phyloP scores from a whole-genome alignment of 257 asterid species.

The Gentiana macrophylla region DNA sequence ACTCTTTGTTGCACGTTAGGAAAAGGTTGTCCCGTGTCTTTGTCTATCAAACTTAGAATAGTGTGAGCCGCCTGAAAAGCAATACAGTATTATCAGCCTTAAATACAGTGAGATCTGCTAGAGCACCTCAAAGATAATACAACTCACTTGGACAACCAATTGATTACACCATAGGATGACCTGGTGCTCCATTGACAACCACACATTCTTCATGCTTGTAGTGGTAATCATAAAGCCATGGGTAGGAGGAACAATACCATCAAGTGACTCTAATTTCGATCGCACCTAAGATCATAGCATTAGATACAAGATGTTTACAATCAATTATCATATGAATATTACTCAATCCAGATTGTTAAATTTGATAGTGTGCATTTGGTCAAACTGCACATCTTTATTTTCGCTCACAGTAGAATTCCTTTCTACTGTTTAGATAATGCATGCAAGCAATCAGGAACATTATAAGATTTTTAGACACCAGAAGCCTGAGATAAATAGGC shows the following conservation, averaged over 20 bases:
- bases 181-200: conserved; percentile 99
- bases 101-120: conserved; percentile 5
- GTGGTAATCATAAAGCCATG: conserved; percentile 89
- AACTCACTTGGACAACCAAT: conserved; percentile 74
- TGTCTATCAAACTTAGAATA: conserved; percentile 79
- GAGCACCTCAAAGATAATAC: conserved; percentile 14
- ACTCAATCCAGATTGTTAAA: not conserved
- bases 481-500: not conserved
- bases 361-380: no score
- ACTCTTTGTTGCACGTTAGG: conserved; percentile 53
- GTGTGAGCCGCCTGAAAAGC: conserved; percentile 90
- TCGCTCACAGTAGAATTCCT: not conserved
- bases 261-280: conserved; percentile 73
- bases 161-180: conserved; percentile 86
- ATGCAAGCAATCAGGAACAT: not conserved
- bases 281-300: conserved; percentile 58
- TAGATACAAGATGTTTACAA: not conserved
- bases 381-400: not conserved
- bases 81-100: conserved; percentile 17
- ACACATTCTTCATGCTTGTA: conserved; percentile 76
- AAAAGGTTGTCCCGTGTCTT: conserved; percentile 64
- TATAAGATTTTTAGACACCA: not conserved
- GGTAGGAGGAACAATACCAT: conserved; percentile 88
- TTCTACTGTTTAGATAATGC: not conserved
- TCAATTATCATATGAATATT: not conserved